Conservation (phyloP, 192 early-diverging fungal genomes). For the Entophlyctis luteolus region DNA sequence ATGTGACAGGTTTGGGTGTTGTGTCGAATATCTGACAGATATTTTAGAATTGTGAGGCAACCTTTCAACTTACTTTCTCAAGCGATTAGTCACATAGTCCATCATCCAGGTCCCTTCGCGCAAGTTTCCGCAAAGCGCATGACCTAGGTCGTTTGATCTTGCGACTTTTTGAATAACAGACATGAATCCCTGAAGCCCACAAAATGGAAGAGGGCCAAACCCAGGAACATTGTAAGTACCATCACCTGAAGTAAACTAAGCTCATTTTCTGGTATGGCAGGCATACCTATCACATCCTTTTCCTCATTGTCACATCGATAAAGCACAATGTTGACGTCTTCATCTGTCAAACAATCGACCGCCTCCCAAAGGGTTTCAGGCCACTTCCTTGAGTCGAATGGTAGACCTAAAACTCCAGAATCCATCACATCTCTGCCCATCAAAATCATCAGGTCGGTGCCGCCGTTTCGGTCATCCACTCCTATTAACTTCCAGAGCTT, state of each 20-base stretch:
- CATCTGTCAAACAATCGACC: conserved; percentile 52
- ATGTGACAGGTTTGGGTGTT: conserved; percentile 34
- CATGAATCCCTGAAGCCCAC: conserved; percentile 90
- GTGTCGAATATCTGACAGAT: conserved; percentile 31
- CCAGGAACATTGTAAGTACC: conserved; percentile 85
- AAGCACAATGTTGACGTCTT: conserved; percentile 81
- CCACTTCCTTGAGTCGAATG: conserved; percentile 24
- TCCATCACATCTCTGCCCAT: conserved; percentile 48
- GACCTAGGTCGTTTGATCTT: conserved; percentile 84
- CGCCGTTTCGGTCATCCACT: conserved; percentile 31
- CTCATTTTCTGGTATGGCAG: not conserved
- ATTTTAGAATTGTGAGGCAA: too few species aligned
- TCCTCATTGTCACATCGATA: conserved; percentile 89
- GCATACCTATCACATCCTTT: conserved; percentile 64
- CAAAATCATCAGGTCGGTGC: conserved; percentile 44
- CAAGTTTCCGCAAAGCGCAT: conserved; percentile 85
- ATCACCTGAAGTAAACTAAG: conserved; percentile 46
- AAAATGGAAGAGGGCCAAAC: conserved; percentile 78
- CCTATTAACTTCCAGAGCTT: conserved; percentile 45
- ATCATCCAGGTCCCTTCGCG: conserved; percentile 87
- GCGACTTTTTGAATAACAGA: conserved; percentile 77
- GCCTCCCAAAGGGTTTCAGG: conserved; percentile 58
- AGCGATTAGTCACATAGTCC: conserved; percentile 77
- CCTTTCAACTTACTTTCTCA: conserved; percentile 59
- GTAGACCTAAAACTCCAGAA: conserved; percentile 35